Conservation (phyloP, 2,329 filamentous ascomycete genomes). For the Orbilia ellipsospora region DNA sequence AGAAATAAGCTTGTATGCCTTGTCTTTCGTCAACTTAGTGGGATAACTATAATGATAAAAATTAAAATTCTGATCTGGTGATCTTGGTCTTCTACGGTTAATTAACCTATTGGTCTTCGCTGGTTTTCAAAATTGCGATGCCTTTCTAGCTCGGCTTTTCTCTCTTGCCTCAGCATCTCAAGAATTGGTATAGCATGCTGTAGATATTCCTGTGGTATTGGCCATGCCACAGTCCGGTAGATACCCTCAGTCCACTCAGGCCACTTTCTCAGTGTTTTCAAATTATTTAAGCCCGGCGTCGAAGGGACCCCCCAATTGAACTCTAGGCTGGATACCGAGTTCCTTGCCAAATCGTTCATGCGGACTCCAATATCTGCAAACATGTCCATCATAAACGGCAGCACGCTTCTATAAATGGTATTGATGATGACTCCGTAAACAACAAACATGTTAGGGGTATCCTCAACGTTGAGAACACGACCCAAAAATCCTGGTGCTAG, state of each 20-base stretch:
- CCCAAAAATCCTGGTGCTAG: not conserved
- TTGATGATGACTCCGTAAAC: conserved; percentile 9
- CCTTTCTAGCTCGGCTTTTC: not conserved
- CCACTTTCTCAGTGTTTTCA: conserved; percentile 3
- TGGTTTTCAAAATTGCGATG: too few relatives aligned
- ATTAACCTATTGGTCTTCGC: too few relatives aligned
- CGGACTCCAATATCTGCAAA: conserved; percentile 26
- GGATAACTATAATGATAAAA: too few relatives aligned
- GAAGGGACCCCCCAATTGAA: conserved; percentile 19
- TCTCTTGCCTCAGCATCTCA: conserved; percentile 4
- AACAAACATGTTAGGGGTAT: conserved; percentile 23
- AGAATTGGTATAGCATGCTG: not conserved
- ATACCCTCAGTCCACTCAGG: conserved; percentile 36
- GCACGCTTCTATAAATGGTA: conserved; percentile 12
- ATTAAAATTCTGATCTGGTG: too few relatives aligned
- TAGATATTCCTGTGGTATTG: conserved; percentile 8
- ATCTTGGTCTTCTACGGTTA: too few relatives aligned
- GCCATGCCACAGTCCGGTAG: conserved; percentile 28
- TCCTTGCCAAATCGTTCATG: conserved; percentile 23
- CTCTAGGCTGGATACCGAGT: conserved; percentile 7
- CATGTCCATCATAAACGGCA: conserved; percentile 49
- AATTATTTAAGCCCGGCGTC: not conserved
- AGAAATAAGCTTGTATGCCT: too few relatives aligned
- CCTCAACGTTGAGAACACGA: not conserved
- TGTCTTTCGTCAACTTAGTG: too few relatives aligned